Evolutionary conservation across 2,329 filamentous ascomycete genomes (phyloP).

Genomic region (Pseudocercospora fijiensis): DNA sequence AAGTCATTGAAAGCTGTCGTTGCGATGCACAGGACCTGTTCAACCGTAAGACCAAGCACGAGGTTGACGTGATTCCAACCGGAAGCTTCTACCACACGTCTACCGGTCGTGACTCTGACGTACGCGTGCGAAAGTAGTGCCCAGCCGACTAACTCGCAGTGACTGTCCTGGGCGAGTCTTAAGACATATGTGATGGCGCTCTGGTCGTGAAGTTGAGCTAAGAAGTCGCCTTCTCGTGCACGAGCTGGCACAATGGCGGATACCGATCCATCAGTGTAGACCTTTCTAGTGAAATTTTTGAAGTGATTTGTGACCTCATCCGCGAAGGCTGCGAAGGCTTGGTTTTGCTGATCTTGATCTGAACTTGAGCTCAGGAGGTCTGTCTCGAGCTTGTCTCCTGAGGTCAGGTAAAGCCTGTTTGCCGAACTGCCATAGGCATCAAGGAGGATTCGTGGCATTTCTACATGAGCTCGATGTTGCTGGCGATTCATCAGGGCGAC

Average conservation of each 20-base stretch:
- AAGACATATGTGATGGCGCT: neutral
- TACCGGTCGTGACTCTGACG: neutral
- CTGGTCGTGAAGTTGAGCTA: neutral
- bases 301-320: neutral
- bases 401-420: neutral
- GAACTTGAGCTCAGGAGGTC: neutral
- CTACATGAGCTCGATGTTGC: neutral
- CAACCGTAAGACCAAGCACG: neutral
- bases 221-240: neutral
- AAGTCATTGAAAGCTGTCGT: neutral
- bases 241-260: neutral
- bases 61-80: neutral
- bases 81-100: neutral
- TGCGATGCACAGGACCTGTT: neutral
- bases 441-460: neutral
- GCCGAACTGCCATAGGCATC: neutral
- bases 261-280: neutral
- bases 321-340: neutral
- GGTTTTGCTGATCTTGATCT: neutral
- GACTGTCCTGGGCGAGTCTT: neutral
- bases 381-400: neutral
- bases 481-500: neutral
- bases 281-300: neutral
- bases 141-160: neutral
- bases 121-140: neutral